Conservation (phyloP, 2,329 filamentous ascomycete genomes). For the Aspergillus sp. region DNA sequence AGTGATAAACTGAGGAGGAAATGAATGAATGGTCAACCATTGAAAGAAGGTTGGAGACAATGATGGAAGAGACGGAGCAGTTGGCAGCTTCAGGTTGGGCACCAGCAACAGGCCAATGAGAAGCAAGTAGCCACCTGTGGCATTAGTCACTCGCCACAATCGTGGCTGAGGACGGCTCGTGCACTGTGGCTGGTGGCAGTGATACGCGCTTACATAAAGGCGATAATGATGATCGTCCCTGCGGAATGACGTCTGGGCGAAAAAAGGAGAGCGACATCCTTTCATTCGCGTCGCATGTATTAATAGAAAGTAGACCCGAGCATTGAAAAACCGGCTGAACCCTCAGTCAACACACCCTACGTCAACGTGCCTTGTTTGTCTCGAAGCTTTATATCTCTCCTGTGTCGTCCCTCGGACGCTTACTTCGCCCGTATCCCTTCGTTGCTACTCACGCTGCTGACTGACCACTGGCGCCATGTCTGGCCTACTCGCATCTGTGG, state of each 20-base stretch:
- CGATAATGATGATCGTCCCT: background rate
- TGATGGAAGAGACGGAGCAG: background rate
- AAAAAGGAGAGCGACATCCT: background rate
- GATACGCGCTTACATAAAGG: no score
- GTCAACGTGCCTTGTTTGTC: background rate
- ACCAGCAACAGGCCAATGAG: background rate
- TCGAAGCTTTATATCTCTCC: background rate
- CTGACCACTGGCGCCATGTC: constrained; percentile 24
- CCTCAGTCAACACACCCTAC: background rate
- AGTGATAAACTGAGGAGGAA: background rate
- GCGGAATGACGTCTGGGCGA: background rate
- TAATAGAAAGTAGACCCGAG: background rate
- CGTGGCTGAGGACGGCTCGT: background rate
- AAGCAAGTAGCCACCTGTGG: background rate
- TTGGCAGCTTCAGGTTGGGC: background rate
- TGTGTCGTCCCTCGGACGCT: no score
- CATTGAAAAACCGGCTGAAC: background rate
- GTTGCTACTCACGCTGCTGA: background rate
- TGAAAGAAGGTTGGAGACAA: background rate
- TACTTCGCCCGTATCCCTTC: background rate
- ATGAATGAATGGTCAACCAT: background rate
- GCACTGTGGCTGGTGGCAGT: background rate
- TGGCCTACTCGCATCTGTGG: constrained; percentile 23
- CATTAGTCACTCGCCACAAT: background rate
- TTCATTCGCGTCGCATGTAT: background rate